Evolutionary conservation across 78 protist genomes (phyloP), one percentile per base, ranked within the genome.

Genomic region (Dictyostelium citrinum): DNA sequence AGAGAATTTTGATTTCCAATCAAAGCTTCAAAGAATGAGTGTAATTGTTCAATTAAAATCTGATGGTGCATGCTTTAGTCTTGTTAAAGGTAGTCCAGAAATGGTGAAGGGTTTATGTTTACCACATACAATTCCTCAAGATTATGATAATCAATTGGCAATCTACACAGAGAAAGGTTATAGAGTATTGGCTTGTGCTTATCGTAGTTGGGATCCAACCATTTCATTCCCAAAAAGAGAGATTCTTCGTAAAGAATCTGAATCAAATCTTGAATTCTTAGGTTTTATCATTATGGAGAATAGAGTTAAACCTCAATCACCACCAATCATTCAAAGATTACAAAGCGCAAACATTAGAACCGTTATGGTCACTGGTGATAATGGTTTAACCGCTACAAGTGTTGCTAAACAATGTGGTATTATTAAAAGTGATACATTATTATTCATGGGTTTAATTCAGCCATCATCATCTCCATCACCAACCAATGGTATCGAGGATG

Each of bases 21-120:
- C 97, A 3, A 68, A 68, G 12, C 91, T 95, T 33, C 98, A 97
- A 93, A 84, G 98, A 51, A 97, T 98, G 98, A 35, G 95, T 39
- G 98, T 95, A 7, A 75, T 97, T 11, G 95, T 91, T 43, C 43
- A 24, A 81, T 10, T 29, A 8, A n/a, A 27, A 11, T 41, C 49
- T 6, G 24, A 9, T 49, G 60, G 33, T 41, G 1, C 14, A 33
- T 11, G 39, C 35, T 55, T 12, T 31, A 55, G 72, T 17, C 64
- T 71, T 37, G 95, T 92, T n/a, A 97, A 97, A 79, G 99, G 99
- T 2, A 75, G 98, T 16, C 98, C 98, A n/a, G 99, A 98, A 84
- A 81, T 81, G 43, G 68, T 98, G 0, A 41, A 37, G 8, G 39
- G 58, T 1, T 90, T 97, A 20, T 96, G 96, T 71, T 20, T 72